Percentiles rank a stretch among this genome's conserved stretches.
Conservation (phyloP, 1,284 basidiomycete species). For the Ganoderma sinense region DNA sequence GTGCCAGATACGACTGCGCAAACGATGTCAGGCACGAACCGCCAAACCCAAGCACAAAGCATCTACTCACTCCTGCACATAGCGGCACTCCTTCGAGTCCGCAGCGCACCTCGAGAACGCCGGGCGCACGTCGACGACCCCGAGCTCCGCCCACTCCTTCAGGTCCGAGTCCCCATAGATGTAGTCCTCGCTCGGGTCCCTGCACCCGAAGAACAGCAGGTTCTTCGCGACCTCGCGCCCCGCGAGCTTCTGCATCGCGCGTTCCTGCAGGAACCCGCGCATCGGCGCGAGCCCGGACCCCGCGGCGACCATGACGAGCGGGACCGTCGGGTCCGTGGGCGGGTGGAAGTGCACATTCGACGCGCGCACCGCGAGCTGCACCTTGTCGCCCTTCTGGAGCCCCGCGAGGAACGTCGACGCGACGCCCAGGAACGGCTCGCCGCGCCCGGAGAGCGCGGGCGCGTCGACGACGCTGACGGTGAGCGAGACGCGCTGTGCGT, state of each 20-base stretch:
- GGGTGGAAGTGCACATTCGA: conserved; percentile 52
- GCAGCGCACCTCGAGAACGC: conserved; percentile 51
- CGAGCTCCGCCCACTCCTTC: conserved; percentile 49
- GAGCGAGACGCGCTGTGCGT: conserved; percentile 50
- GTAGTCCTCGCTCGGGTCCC: conserved; percentile 49
- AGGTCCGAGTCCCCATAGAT: conserved; percentile 52
- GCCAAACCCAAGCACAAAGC: background rate
- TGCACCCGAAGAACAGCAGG: conserved; percentile 58
- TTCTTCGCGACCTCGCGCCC: conserved; percentile 52
- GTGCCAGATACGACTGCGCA: conserved; percentile 50
- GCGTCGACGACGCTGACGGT: conserved; percentile 54
- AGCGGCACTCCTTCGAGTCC: conserved; percentile 49
- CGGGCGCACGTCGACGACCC: conserved; percentile 55
- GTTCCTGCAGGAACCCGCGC: conserved; percentile 61
- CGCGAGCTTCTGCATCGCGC: conserved; percentile 52
- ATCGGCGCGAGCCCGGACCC: conserved; percentile 61
- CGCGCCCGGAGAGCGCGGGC: conserved; percentile 42
- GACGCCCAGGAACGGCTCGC: conserved; percentile 52
- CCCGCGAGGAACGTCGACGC: conserved; percentile 56
- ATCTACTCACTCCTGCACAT: conserved; percentile 54
- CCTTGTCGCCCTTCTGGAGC: conserved; percentile 49
- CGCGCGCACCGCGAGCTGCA: conserved; percentile 53
- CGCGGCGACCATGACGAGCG: conserved; percentile 57
- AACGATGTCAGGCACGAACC: background rate
- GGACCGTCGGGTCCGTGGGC: conserved; percentile 49